phyloP scores from a whole-genome alignment of 2,329 filamentous ascomycete genomes.

The Dothideomycetes sp. region DNA sequence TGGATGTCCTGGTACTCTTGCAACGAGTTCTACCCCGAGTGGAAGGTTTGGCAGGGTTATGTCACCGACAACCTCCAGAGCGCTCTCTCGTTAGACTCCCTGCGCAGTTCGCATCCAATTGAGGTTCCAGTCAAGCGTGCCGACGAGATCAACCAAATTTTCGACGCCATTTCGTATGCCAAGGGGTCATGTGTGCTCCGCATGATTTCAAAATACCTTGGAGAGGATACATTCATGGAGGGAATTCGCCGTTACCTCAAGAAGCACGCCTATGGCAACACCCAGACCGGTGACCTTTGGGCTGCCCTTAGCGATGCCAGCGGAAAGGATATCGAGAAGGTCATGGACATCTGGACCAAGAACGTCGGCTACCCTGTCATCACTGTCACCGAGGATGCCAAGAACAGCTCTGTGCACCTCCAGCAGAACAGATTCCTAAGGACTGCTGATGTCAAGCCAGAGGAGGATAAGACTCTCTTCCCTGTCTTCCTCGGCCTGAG shows the following conservation, averaged over 20 bases:
- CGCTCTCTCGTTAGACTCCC: slow-evolving; percentile 75
- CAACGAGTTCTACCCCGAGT: slow-evolving; percentile 92
- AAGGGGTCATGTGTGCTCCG: slow-evolving; percentile 93
- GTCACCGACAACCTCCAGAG: slow-evolving; percentile 87
- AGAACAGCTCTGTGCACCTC: slow-evolving; percentile 63
- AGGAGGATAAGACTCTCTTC: slow-evolving; percentile 80
- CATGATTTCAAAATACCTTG: slow-evolving; percentile 94
- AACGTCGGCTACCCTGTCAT: slow-evolving; percentile 89
- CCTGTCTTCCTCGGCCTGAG: slow-evolving; percentile 82
- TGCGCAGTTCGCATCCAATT: slow-evolving; percentile 91
- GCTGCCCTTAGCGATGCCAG: slow-evolving; percentile 76
- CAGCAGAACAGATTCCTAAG: slow-evolving; percentile 93
- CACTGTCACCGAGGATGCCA: slow-evolving; percentile 66
- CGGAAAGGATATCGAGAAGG: slow-evolving; percentile 77
- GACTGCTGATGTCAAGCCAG: slow-evolving; percentile 84
- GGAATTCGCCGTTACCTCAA: slow-evolving; percentile 84
- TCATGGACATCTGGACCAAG: slow-evolving; percentile 97
- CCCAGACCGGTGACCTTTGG: slow-evolving; percentile 84
- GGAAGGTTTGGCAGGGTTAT: slow-evolving; percentile 96
- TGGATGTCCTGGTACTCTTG: slow-evolving; percentile 93
- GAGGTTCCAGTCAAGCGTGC: slow-evolving; percentile 93
- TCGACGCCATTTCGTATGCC: slow-evolving; percentile 93
- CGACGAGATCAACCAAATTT: slow-evolving; percentile 96
- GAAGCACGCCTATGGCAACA: slow-evolving; percentile 96
- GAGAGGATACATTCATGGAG: slow-evolving; percentile 86